Base-by-base conservation (phyloP, 2,329 filamentous ascomycete species). In the Fusarium illudens region DNA sequence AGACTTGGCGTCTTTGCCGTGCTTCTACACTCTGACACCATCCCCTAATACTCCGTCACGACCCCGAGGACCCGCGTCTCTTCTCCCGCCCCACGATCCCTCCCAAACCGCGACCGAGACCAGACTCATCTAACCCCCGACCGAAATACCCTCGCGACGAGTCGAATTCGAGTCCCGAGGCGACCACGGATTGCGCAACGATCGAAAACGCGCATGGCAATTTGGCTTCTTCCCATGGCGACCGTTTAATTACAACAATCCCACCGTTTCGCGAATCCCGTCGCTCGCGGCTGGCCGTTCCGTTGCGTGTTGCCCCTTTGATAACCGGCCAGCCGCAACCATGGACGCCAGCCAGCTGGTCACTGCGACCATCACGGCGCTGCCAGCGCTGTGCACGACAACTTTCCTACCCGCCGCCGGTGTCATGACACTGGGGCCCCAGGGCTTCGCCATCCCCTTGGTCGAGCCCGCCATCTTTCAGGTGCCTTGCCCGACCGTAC, bases 401-500 rank as follows among this genome's bases (percentile, higher is more conserved):
- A 78, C 79, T 57, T 77, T 80, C 58, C 76, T 86, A 30, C 81
- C 83, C 4, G 79, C 79, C 54, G 78, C 78, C 60, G 84, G 82
- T 54, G 74, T 84, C 49, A 74, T 86, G 67, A 82, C 84, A 61
- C 75, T 91, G 59, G 79, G 80, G 57, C 80, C 83, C 67, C 83
- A 82, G 68, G 82, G 85, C 58, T 81, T 71, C 25, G 70, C 84
- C 68, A 82, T 90, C 72, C 89, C 86, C 44, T 83, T 92, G 70
- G 83, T 85, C 49, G 79, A 84, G 62, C 82, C 87, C 64, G 86
- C 87, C 71, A 78, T 89, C 65, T 92, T 89, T 78, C 69, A 77
- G 48, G 68, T 74, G 29, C 77, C 78, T 10, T 79, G 78, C 34
- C 68, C 72, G 49, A 75, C 52, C 7, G 50, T 71, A 6, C 36